Evolutionary conservation across 495 filamentous ascomycete genomes (phyloP).

Genomic region (Neurospora sp.): DNA sequence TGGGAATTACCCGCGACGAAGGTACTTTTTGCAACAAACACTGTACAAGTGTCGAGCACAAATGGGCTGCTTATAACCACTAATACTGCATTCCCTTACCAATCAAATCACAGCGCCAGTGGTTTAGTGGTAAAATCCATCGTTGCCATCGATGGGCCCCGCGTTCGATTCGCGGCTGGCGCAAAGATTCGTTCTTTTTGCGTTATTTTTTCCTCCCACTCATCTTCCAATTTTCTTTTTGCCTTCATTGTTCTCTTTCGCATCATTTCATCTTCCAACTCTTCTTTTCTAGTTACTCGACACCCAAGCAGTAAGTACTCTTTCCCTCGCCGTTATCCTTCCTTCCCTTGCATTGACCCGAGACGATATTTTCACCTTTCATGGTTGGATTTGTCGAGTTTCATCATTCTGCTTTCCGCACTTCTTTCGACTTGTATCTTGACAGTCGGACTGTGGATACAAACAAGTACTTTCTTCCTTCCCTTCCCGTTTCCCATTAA

Average conservation of each 20-base stretch:
- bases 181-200: constrained; percentile 6
- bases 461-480: not conserved
- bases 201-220: not conserved
- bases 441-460: not conserved
- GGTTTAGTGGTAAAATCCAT: constrained; percentile 46
- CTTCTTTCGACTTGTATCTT: not conserved
- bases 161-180: constrained; percentile 42
- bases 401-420: not conserved
- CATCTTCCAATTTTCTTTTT: not conserved
- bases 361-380: not conserved
- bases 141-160: constrained; percentile 45
- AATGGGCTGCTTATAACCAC: not conserved
- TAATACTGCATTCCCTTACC: not conserved
- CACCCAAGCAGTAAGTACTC: not conserved
- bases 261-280: not conserved
- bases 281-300: not conserved
- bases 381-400: not conserved
- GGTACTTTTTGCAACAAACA: not conserved
- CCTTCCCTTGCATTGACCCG: not conserved
- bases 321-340: not conserved
- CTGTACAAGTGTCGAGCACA: too few species aligned
- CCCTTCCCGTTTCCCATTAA: not conserved
- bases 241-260: not conserved
- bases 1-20: not conserved
- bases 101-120: constrained; percentile 13